phyloP scores from a whole-genome alignment of 805 yeast species.

The Candida arabinofermentans region DNA sequence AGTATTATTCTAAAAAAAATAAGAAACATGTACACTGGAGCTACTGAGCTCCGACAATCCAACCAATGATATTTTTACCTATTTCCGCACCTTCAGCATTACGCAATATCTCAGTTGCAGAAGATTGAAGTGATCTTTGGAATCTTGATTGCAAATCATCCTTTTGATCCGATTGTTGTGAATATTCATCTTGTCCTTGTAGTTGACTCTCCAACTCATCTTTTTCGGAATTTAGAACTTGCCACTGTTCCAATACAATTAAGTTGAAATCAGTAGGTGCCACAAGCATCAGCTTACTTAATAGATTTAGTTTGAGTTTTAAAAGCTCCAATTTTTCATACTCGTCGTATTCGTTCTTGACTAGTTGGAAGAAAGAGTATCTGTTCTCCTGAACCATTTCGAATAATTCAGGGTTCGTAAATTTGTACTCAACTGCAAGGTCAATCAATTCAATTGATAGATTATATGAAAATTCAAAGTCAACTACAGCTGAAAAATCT shows the following conservation, averaged over 20 bases:
- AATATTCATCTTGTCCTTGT: not conserved
- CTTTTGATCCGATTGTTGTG: not conserved
- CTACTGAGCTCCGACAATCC: constrained; percentile 34
- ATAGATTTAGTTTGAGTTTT: constrained; percentile 45
- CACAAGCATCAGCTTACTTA: constrained; percentile 46
- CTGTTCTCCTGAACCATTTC: constrained; percentile 39
- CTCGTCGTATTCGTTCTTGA: constrained; percentile 39
- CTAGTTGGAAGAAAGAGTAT: constrained; percentile 73
- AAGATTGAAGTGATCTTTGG: constrained; percentile 25
- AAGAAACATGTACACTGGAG: not conserved
- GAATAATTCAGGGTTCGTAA: constrained; percentile 8
- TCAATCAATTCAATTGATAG: constrained; percentile 38
- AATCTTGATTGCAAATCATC: constrained; percentile 25
- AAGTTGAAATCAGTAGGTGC: constrained; percentile 55
- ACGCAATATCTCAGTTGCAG: constrained; percentile 23
- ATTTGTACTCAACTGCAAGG: constrained; percentile 9
- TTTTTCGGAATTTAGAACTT: constrained; percentile 33
- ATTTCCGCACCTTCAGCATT: constrained; percentile 21
- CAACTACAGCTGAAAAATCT: constrained; percentile 61
- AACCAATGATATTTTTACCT: constrained; percentile 32
- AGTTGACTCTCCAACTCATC: constrained; percentile 25
- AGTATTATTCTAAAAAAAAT: not conserved
- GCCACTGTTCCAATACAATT: constrained; percentile 62
- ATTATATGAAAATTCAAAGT: constrained; percentile 55
- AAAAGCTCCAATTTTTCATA: constrained; percentile 8